Base-by-base conservation (phyloP, 805 yeast species). In the Lachancea sp. region DNA sequence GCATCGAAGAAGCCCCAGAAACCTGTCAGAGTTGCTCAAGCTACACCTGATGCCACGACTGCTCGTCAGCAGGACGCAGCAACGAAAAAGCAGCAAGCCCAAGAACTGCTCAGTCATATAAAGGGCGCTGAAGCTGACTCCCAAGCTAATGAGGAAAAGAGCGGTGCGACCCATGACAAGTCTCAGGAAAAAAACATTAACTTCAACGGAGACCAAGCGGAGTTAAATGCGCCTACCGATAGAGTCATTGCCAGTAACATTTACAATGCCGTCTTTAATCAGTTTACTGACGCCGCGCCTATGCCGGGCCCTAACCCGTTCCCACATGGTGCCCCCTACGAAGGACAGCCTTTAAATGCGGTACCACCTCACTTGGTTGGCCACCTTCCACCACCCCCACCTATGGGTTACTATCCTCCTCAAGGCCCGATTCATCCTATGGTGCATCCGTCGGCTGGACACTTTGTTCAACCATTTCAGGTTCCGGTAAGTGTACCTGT, bases 61-160 rank as follows among this genome's bases (percentile, higher is more conserved):
- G 47, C 63, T 55, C 17, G 19, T 15, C 35, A 32, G 15, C 12
- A 10, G 15, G 35, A 15, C 9, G 56, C 56, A 49, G 59, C 57
- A 41, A 50, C 54, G 38, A 60, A 56, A 54, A 60, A 63, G 26
- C 59, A 65, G 53, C 58, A 59, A 29, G 60, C 70, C 5, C 69
- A 70, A 42, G 79, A 74, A 39, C 60, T 77, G 22, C 59, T 77
- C 46, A 64, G 69, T 8, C 58, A 72, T 44, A 67, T 77, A 48
- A 73, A 74, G 52, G 66, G 66, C n/a, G 29, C 20, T 33, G 35
- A 46, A 17, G 12, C 26, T 22, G 39, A 35, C 2, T 12, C 16
- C 29, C 12, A 36, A 11, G 5, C 19, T 30, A 19, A 10, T 19
- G 10, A 18, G 43, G 13, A 11, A 37, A 11, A 10, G 46, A 8